Conservation (phyloP, 371 early-diverging fungal species). For the Mortierella sp. region DNA sequence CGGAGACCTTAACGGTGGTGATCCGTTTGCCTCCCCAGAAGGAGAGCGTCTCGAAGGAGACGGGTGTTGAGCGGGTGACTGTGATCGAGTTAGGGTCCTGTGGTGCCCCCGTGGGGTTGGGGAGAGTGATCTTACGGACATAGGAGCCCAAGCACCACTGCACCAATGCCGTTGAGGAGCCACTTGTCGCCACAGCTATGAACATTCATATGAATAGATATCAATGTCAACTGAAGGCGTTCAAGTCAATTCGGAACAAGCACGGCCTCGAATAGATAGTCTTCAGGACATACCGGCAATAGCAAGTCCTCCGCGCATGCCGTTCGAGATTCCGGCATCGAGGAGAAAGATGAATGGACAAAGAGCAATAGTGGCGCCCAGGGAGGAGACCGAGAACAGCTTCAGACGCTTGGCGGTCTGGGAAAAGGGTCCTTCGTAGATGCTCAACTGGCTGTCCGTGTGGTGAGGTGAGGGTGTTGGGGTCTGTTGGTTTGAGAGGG, state of each 20-base stretch:
- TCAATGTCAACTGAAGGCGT: not conserved
- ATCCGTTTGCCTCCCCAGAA: constrained; percentile 58
- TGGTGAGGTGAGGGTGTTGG: constrained; percentile 37
- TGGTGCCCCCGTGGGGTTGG: constrained; percentile 53
- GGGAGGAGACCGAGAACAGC: constrained; percentile 72
- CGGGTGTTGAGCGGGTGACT: constrained; percentile 46
- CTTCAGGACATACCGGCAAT: constrained; percentile 61
- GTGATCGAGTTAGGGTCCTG: constrained; percentile 29
- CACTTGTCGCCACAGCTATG: constrained; percentile 71
- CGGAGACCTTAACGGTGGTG: constrained; percentile 66
- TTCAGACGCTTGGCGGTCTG: constrained; percentile 73
- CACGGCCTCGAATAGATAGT: not conserved
- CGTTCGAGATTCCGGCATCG: constrained; percentile 71
- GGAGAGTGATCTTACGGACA: constrained; percentile 69
- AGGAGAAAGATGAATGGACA: constrained; percentile 73
- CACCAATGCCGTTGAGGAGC: constrained; percentile 68
- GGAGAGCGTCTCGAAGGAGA: constrained; percentile 54
- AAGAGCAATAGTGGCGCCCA: constrained; percentile 67
- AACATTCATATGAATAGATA: not conserved
- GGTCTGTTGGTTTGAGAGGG: not conserved
- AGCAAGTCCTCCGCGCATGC: constrained; percentile 70
- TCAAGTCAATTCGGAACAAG: not conserved
- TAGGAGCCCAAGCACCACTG: constrained; percentile 78
- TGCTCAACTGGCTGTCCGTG: constrained; percentile 46
- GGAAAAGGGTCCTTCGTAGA: constrained; percentile 71